Evolutionary conservation across 441 rosid species (phyloP).

Genomic region (Syzygium malaccense): DNA sequence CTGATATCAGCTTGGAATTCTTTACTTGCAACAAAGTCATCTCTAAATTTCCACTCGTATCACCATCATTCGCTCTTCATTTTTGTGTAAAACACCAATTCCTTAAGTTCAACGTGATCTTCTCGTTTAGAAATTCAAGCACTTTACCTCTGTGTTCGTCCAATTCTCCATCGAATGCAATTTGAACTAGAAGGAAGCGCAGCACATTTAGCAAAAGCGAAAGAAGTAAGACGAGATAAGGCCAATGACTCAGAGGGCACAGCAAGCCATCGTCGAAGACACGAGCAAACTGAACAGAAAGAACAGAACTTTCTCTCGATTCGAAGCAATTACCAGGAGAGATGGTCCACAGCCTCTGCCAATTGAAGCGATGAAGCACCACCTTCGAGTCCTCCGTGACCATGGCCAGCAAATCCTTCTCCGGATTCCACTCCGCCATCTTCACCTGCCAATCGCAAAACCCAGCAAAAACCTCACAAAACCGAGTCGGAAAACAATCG

Average conservation of each 20-base stretch:
- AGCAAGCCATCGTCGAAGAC: background rate
- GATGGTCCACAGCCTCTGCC: background rate
- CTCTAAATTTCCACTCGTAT: background rate
- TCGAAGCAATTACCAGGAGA: background rate
- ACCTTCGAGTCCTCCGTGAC: background rate
- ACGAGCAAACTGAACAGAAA: background rate
- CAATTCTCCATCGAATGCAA: background rate
- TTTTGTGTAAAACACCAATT: background rate
- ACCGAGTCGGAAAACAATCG: background rate
- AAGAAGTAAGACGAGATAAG: background rate
- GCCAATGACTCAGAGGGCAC: background rate
- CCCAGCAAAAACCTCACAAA: background rate
- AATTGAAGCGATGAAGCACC: background rate
- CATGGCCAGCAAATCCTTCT: background rate
- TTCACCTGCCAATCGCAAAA: background rate
- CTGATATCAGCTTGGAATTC: background rate
- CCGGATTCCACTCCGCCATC: background rate
- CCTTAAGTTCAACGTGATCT: background rate
- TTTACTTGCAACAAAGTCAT: background rate
- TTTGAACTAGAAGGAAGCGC: background rate
- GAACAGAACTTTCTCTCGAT: background rate
- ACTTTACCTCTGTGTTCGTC: background rate
- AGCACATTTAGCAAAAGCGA: background rate
- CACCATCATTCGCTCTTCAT: accelerated
- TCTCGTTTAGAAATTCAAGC: background rate